phyloP scores from a whole-genome alignment of 2,329 filamentous ascomycete genomes.

The Colletotrichum sp. region DNA sequence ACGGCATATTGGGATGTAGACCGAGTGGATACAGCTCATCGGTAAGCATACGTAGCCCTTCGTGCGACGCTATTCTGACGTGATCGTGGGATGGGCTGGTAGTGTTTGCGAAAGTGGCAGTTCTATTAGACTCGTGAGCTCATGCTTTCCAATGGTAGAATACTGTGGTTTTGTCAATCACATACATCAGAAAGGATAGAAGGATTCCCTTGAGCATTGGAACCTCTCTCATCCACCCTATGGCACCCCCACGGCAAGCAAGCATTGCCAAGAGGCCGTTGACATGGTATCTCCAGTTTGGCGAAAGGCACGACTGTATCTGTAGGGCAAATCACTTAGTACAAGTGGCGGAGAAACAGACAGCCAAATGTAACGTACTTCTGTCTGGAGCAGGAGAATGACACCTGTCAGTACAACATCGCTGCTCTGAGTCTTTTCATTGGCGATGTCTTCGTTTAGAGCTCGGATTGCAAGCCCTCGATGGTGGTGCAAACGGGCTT shows the following conservation, averaged over 20 bases:
- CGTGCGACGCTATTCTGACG: constrained; percentile 25
- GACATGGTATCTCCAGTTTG: constrained; percentile 18
- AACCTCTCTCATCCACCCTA: neutral
- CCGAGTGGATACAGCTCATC: constrained; percentile 23
- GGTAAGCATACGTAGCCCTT: constrained; percentile 30
- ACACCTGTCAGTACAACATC: constrained; percentile 17
- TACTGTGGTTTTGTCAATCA: neutral
- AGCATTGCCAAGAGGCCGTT: constrained; percentile 19
- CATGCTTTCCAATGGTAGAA: neutral
- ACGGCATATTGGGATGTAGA: constrained; percentile 30
- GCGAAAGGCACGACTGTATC: constrained; percentile 14
- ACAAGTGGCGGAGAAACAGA: neutral
- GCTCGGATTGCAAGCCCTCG: constrained; percentile 18
- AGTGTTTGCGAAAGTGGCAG: constrained; percentile 38
- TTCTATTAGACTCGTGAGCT: constrained; percentile 22
- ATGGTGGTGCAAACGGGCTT: constrained; percentile 16
- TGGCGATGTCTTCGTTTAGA: constrained; percentile 16
- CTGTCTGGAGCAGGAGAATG: constrained; percentile 9
- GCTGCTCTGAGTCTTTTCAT: constrained; percentile 4
- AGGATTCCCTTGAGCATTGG: neutral
- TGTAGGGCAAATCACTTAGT: neutral
- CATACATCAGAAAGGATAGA: constrained; percentile 4
- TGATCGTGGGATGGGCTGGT: constrained; percentile 38
- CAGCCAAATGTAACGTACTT: neutral
- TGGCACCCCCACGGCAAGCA: neutral